These are phyloP conservation scores for Novymonas esmeraldas DNA, from an alignment of 208 protist genomes.

Conservation along the genomic window DNA sequence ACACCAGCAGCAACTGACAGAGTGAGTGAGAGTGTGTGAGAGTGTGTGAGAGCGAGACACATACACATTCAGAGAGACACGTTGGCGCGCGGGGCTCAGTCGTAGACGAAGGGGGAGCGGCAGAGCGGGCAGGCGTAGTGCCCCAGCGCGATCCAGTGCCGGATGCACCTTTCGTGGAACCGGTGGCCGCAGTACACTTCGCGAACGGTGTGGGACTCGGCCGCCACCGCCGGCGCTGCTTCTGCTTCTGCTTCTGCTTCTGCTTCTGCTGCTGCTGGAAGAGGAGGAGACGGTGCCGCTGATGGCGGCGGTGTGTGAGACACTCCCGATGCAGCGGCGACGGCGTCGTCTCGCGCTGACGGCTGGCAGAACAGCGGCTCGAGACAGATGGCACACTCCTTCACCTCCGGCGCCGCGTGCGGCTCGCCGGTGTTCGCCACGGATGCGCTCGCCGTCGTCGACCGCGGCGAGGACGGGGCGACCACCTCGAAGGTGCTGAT, in stretches of 20 bases:
- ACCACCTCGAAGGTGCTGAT: slow-evolving; percentile 17
- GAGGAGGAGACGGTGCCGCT: too few species aligned
- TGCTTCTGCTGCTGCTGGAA: too few species aligned
- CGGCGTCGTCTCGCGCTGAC: not conserved
- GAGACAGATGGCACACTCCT: slow-evolving; percentile 20
- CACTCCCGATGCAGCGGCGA: too few species aligned
- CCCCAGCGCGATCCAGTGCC: slow-evolving; percentile 22
- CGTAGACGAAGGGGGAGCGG: slow-evolving; percentile 26
- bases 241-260: not conserved
- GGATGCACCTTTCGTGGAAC: slow-evolving; percentile 38
- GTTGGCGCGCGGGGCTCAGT: too few species aligned
- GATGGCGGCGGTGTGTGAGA: too few species aligned
- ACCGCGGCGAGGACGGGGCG: not conserved
- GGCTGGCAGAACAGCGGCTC: slow-evolving; percentile 6
- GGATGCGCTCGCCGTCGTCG: not conserved
- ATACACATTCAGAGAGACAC: not conserved
- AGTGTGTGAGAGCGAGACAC: too few species aligned
- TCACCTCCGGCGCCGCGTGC: not conserved
- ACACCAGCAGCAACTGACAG: too few species aligned
- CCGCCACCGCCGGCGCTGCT: not conserved
- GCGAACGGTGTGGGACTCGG: not conserved
- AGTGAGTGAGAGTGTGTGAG: too few species aligned
- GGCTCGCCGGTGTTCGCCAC: not conserved
- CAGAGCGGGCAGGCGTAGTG: slow-evolving; percentile 47
- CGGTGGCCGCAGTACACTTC: slow-evolving; percentile 41